A percentile compares a stretch with the other conserved stretches of the same genome.
Conservation (phyloP, 1,139 yeast species). For the Taiozyma sp. region DNA sequence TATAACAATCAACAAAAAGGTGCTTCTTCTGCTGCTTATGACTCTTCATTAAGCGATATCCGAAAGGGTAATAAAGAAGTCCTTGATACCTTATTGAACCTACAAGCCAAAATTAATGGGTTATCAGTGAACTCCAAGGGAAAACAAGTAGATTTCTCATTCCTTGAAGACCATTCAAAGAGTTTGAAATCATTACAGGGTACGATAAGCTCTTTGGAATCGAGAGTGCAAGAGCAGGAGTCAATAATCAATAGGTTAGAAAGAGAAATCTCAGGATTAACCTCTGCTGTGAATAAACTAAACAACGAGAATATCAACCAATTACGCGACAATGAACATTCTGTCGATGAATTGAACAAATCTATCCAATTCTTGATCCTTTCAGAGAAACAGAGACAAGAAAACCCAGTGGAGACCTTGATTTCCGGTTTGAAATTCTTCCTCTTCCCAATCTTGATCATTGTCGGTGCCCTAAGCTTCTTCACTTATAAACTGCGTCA, state of each 20-base stretch:
- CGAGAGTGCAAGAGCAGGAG: constrained; percentile 5
- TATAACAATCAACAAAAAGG: not conserved
- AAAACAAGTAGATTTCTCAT: constrained; percentile 16
- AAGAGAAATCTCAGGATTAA: constrained; percentile 8
- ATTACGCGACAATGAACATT: constrained; percentile 24
- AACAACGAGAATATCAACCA: constrained; percentile 25
- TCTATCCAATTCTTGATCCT: constrained; percentile 20
- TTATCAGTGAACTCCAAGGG: constrained; percentile 6
- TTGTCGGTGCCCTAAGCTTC: constrained; percentile 31
- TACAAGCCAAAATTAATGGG: constrained; percentile 17
- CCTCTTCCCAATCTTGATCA: constrained; percentile 29
- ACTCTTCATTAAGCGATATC: constrained; percentile 6
- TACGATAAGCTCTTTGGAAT: constrained; percentile 3
- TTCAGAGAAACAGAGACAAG: constrained; percentile 28
- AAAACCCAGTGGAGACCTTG: constrained; percentile 29
- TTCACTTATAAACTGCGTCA: constrained; percentile 34
- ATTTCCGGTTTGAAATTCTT: constrained; percentile 29
- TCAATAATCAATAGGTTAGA: constrained; percentile 8
- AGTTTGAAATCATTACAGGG: constrained; percentile 11
- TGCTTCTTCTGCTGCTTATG: too few relatives aligned
- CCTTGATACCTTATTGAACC: constrained; percentile 6
- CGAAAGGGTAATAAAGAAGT: constrained; percentile 16
- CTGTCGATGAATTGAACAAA: constrained; percentile 24
- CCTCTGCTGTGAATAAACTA: constrained; percentile 11
- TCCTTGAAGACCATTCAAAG: constrained; percentile 18